phyloP scores from a whole-genome alignment of 371 early-diverging fungal species.

The Mucor velutinosus region DNA sequence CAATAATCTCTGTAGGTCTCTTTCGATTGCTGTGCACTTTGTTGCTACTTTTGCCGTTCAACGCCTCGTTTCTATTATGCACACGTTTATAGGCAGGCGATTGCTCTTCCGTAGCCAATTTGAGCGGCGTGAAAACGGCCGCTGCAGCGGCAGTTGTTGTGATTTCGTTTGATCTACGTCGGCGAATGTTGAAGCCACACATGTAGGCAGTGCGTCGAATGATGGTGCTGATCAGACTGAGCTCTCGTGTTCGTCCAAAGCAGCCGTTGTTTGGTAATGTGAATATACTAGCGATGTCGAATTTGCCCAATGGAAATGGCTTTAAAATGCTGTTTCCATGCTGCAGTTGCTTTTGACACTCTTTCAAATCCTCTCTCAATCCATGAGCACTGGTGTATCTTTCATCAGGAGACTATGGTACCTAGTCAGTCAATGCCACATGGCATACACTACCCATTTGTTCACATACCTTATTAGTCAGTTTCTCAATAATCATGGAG shows the following conservation, averaged over 20 bases:
- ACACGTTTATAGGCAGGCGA: constrained; percentile 16
- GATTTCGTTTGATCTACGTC: constrained; percentile 4
- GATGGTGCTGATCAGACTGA: constrained; percentile 36
- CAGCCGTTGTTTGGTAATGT: constrained; percentile 53
- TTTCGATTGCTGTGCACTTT: constrained; percentile 18
- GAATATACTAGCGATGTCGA: constrained; percentile 59
- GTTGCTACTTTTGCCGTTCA: not conserved
- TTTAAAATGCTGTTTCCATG: not conserved
- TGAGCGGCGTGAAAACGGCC: constrained; percentile 16
- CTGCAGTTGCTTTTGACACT: constrained; percentile 43
- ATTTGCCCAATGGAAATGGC: constrained; percentile 49
- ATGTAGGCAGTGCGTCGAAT: constrained; percentile 42
- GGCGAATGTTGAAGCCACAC: constrained; percentile 25
- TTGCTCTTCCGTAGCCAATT: constrained; percentile 6
- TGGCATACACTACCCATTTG: not conserved
- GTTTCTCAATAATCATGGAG: constrained; percentile 56
- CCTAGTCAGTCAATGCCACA: not conserved
- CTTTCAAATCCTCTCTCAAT: constrained; percentile 56
- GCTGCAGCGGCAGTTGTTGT: constrained; percentile 7
- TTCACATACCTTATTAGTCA: constrained; percentile 56
- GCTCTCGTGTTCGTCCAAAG: constrained; percentile 49
- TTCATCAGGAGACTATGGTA: constrained; percentile 57
- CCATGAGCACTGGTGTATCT: constrained; percentile 63
- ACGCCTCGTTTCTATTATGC: constrained; percentile 5
- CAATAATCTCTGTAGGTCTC: constrained; percentile 43